Percentiles rank a stretch among this genome's conserved stretches.
These are phyloP conservation scores for Solanum paucissectum DNA, from an alignment of 257 asterid genomes.

Conservation along the genomic window DNA sequence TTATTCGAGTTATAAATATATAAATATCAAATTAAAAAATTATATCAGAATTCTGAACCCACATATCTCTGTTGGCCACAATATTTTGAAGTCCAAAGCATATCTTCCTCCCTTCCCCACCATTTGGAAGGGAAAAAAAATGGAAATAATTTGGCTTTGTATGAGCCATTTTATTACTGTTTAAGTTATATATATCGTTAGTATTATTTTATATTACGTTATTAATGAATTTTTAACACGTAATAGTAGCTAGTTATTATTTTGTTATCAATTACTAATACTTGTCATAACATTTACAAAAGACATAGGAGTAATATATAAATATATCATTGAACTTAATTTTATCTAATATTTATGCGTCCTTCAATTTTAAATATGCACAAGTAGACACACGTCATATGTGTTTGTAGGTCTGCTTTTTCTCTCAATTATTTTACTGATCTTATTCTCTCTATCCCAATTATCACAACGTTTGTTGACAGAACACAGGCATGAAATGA, in stretches of 20 bases:
- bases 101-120: background rate
- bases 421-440: background rate
- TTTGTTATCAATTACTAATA: background rate
- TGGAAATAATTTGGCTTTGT: background rate
- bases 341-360: too few species aligned
- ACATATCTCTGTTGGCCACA: background rate
- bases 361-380: rapidly evolving
- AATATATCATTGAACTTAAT: rapidly evolving
- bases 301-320: too few species aligned
- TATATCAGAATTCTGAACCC: background rate
- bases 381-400: rapidly evolving
- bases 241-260: background rate
- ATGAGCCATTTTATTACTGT: background rate
- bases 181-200: background rate
- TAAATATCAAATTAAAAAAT: background rate
- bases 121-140: background rate
- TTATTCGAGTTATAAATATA: background rate
- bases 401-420: background rate
- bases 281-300: background rate
- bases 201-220: background rate
- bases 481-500: background rate
- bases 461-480: background rate
- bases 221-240: background rate
- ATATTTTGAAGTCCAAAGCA: background rate
- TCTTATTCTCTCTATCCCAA: background rate